These are phyloP conservation scores for Saururus chinensis DNA, from an alignment of 164 flowering plant species.

Conservation along the genomic window DNA sequence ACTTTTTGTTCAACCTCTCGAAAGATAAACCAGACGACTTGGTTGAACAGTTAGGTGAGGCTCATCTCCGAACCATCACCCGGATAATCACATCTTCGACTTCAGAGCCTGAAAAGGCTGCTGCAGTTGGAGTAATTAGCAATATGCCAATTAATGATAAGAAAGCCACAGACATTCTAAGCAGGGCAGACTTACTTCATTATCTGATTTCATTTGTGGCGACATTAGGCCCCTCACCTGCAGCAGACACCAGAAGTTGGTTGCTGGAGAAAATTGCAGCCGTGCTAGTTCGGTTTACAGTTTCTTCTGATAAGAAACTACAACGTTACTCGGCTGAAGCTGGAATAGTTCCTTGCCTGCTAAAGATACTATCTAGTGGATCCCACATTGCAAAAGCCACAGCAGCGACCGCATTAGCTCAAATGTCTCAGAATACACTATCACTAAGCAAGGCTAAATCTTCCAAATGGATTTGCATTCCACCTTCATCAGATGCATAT, in stretches of 20 bases:
- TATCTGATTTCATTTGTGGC: constrained; percentile 28
- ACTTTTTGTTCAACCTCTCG: constrained; percentile 47
- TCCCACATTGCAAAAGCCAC: constrained; percentile 38
- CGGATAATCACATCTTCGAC: constrained; percentile 33
- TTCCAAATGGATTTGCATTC: constrained; percentile 54
- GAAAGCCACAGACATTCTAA: constrained; percentile 48
- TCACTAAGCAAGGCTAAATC: constrained; percentile 33
- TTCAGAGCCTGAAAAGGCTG: constrained; percentile 49
- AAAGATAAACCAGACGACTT: constrained; percentile 42
- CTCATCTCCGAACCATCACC: constrained; percentile 25
- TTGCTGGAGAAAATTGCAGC: constrained; percentile 46
- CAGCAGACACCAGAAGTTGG: constrained; percentile 10
- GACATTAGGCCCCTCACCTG: constrained; percentile 12
- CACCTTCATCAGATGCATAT: constrained; percentile 31
- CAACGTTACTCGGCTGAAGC: constrained; percentile 48
- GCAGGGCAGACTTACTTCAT: constrained; percentile 39
- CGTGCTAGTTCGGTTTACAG: constrained; percentile 49
- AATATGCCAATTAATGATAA: constrained; percentile 50
- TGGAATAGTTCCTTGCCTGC: constrained; percentile 53
- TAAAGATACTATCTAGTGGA: constrained; percentile 50
- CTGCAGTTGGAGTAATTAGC: constrained; percentile 59
- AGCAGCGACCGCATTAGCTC: constrained; percentile 66
- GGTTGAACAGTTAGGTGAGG: constrained; percentile 41
- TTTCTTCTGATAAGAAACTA: constrained; percentile 56
- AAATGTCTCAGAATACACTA: constrained; percentile 56